phyloP scores from a whole-genome alignment of 1,284 basidiomycete species.

The Exsudoporus floridanus region DNA sequence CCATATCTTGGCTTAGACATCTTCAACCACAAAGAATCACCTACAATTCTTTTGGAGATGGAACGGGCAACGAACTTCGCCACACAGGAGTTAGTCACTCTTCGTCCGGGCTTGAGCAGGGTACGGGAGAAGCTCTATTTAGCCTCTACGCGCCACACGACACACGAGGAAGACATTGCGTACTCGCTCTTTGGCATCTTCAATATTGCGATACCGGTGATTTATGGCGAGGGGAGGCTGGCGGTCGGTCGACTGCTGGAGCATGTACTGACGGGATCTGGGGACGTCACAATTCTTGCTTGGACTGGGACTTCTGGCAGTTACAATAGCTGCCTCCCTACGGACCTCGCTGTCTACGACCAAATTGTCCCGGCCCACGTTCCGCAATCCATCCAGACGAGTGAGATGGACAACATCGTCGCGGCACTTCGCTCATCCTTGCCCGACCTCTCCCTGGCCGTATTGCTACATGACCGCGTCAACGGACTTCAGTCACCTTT shows the following conservation, averaged over 20 bases:
- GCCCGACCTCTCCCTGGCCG: too few species aligned
- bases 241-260: not conserved
- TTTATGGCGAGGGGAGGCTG: not conserved
- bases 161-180: too few species aligned
- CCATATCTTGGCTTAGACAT: too few species aligned
- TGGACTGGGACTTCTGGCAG: too few species aligned
- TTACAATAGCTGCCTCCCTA: slow-evolving; percentile 11
- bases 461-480: not conserved
- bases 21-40: too few species aligned
- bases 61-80: too few species aligned
- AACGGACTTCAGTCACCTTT: not conserved
- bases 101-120: not conserved
- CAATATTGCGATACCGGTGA: not conserved
- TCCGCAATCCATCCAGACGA: not conserved
- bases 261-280: not conserved
- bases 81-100: not conserved
- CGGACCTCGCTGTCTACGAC: slow-evolving; percentile 8
- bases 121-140: not conserved
- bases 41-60: too few species aligned
- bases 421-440: not conserved
- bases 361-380: slow-evolving; percentile 6
- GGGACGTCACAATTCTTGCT: not conserved
- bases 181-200: not conserved
- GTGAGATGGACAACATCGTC: not conserved
- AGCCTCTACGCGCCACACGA: too few species aligned